Conservation (phyloP, 495 filamentous ascomycete species). For the Xylaria grammica region DNA sequence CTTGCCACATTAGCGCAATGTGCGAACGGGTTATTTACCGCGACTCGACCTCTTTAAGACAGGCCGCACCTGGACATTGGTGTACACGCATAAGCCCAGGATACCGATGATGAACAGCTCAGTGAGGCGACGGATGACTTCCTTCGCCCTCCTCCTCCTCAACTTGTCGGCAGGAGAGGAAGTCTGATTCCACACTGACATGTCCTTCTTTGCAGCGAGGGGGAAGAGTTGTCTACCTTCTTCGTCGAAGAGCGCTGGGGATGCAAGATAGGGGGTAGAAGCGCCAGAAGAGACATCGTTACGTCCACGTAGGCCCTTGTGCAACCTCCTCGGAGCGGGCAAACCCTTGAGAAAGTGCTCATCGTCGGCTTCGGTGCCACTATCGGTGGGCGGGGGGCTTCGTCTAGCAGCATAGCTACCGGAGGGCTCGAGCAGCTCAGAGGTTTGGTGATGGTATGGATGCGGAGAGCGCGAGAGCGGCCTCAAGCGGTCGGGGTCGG, state of each 20-base stretch:
- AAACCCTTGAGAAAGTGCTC: conserved; percentile 81
- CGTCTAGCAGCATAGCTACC: conserved; percentile 41
- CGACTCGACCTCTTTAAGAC: conserved; percentile 38
- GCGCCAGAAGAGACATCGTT: conserved; percentile 54
- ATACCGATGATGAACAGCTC: conserved; percentile 51
- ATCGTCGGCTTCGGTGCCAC: conserved; percentile 91
- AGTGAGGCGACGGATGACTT: conserved; percentile 48
- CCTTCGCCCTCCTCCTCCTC: conserved; percentile 51
- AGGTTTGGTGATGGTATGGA: conserved; percentile 68
- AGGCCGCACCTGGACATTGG: conserved; percentile 41
- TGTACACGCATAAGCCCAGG: conserved; percentile 44
- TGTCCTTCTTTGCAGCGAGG: conserved; percentile 31
- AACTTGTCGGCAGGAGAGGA: conserved; percentile 34
- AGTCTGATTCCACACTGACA: conserved; percentile 28
- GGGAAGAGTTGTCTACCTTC: conserved; percentile 43
- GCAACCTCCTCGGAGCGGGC: conserved; percentile 74
- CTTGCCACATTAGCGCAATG: neutral
- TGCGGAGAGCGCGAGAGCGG: conserved; percentile 75
- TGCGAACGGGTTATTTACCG: conserved; percentile 37
- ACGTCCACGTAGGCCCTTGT: conserved; percentile 71
- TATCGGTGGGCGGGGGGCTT: conserved; percentile 74
- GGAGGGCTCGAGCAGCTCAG: conserved; percentile 54
- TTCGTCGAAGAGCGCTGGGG: conserved; percentile 62
- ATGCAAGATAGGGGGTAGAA: conserved; percentile 65
- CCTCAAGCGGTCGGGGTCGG: conserved; percentile 44